Conservation (phyloP, 1,139 yeast species). For the Pichia inconspicua region DNA sequence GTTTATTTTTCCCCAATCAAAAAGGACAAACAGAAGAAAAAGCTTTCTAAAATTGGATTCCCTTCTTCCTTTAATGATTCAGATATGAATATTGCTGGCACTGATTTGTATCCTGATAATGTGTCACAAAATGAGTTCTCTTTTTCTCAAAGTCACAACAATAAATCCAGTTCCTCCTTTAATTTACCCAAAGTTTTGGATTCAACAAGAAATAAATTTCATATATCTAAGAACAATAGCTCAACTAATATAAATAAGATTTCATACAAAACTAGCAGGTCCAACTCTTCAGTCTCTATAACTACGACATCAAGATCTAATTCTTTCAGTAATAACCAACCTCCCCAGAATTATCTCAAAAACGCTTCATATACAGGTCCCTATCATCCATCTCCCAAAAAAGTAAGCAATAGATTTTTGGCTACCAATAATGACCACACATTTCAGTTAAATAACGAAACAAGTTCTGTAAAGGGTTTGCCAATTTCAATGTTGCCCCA, state of each 20-base stretch:
- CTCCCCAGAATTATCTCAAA: not conserved
- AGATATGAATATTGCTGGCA: not conserved
- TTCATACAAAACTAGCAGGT: not conserved
- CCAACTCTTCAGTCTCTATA: not conserved
- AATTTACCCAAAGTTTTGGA: not conserved
- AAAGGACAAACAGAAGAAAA: slow-evolving; percentile 4
- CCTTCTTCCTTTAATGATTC: slow-evolving; percentile 2
- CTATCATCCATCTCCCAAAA: slow-evolving; percentile 4
- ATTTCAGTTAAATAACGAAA: not conserved
- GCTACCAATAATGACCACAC: slow-evolving; percentile 14
- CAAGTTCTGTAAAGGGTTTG: not conserved
- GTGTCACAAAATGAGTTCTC: not conserved
- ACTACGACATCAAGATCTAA: not conserved
- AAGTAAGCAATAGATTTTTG: slow-evolving; percentile 3
- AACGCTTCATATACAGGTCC: not conserved
- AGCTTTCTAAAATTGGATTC: slow-evolving; percentile 8
- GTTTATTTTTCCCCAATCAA: slow-evolving; percentile 5
- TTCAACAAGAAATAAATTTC: not conserved
- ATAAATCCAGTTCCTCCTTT: not conserved
- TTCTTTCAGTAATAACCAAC: not conserved
- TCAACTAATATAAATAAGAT: not conserved
- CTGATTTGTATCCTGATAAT: not conserved
- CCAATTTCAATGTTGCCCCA: not conserved
- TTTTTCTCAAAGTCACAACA: not conserved
- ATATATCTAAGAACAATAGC: not conserved